Conservation (phyloP, 2,329 filamentous ascomycete genomes). For the Neofusicoccum cordaticola region DNA sequence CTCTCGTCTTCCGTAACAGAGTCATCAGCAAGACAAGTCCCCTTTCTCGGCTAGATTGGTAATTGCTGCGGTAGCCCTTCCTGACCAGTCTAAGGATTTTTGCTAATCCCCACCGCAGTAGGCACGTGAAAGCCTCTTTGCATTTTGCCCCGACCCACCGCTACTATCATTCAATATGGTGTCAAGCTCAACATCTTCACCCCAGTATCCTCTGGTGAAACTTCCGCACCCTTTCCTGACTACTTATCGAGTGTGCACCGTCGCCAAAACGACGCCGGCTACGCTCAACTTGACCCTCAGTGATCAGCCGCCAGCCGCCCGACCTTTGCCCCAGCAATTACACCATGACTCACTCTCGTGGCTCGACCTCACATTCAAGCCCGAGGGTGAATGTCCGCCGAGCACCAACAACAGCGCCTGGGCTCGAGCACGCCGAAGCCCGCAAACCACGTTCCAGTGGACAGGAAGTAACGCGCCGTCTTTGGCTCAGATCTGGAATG, state of each 20-base stretch:
- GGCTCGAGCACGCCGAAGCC: slow-evolving; percentile 47
- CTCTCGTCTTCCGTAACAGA: too few relatives aligned
- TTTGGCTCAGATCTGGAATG: slow-evolving; percentile 47
- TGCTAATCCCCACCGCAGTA: too few relatives aligned
- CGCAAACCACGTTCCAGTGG: slow-evolving; percentile 45
- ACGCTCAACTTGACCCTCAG: neutral
- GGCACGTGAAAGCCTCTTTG: too few relatives aligned
- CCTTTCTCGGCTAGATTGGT: too few relatives aligned
- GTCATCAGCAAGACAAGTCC: too few relatives aligned
- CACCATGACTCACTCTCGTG: slow-evolving; percentile 29
- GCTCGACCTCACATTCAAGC: neutral
- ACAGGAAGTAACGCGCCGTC: slow-evolving; percentile 35
- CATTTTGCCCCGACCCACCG: too few relatives aligned
- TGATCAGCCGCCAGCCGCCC: slow-evolving; percentile 18
- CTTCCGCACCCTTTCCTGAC: slow-evolving; percentile 37
- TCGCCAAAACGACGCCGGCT: neutral
- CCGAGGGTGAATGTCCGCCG: slow-evolving; percentile 26
- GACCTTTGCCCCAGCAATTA: slow-evolving; percentile 28
- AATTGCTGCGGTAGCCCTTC: too few relatives aligned
- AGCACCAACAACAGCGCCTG: slow-evolving; percentile 38
- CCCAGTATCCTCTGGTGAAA: neutral
- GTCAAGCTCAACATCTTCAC: neutral
- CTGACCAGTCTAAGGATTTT: too few relatives aligned
- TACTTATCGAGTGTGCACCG: slow-evolving; percentile 23
- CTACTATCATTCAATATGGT: neutral